Conservation (phyloP, 345 rosid species). For the Chamaenerion angustifolium region DNA sequence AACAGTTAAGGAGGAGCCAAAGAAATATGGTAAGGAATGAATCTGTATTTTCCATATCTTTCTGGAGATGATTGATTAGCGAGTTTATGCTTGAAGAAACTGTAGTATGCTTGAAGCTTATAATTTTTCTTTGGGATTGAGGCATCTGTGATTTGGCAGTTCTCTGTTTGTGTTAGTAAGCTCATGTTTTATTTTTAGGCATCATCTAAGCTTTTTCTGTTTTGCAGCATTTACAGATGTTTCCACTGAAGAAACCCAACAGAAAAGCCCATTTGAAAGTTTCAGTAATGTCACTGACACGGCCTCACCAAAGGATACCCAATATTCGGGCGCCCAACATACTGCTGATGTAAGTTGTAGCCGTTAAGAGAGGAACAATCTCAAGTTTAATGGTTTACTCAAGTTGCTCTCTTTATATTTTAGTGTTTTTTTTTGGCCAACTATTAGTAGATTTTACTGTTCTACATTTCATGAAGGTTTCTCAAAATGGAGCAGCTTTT, state of each 20-base stretch:
- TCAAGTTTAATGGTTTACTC: no score
- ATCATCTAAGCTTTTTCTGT: background rate
- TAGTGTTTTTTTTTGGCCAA: no score
- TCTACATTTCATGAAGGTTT: conserved; percentile 28
- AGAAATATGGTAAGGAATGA: conserved; percentile 52
- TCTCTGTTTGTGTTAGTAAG: background rate
- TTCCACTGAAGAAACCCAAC: conserved; percentile 57
- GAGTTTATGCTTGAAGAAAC: background rate
- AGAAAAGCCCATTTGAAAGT: conserved; percentile 48
- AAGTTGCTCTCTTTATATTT: no score
- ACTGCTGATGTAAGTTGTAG: conserved; percentile 34
- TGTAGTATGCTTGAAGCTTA: background rate
- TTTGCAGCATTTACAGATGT: conserved; percentile 74
- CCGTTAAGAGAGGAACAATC: background rate
- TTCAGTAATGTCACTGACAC: conserved; percentile 38
- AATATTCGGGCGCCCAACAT: conserved; percentile 24
- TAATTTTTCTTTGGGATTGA: no score
- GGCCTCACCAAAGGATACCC: conserved; percentile 36
- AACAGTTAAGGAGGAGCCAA: conserved; percentile 39
- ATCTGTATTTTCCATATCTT: no score
- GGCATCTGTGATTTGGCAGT: background rate
- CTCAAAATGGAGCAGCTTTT: conserved; percentile 65
- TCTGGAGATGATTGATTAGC: background rate
- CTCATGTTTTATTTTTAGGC: background rate
- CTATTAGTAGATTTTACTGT: no score